phyloP scores from a whole-genome alignment of 169 alveolate species.

The Plasmodium gonderi region DNA sequence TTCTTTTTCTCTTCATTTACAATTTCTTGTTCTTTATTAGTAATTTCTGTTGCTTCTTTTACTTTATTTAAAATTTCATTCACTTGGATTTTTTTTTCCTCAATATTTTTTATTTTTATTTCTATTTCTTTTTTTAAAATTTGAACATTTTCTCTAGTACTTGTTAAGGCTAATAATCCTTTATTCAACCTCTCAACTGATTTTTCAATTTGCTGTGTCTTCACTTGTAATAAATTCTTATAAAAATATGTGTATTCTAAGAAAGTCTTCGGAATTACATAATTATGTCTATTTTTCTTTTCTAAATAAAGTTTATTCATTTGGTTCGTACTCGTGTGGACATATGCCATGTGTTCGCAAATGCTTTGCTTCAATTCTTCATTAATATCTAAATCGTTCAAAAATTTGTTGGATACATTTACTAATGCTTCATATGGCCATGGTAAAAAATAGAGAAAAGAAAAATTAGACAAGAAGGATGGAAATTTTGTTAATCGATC shows the following conservation, averaged over 20 bases:
- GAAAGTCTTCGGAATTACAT: constrained; percentile 97
- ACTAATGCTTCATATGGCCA: constrained; percentile 98
- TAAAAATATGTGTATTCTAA: constrained; percentile 95
- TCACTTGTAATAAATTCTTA: constrained; percentile 89
- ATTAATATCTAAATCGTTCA: constrained; percentile 88
- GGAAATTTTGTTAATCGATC: constrained; percentile 69
- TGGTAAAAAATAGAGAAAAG: constrained; percentile 96
- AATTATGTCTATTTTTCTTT: constrained; percentile 94
- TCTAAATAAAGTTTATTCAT: constrained; percentile 91
- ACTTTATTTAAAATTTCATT: constrained; percentile 84
- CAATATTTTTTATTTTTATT: constrained; percentile 46
- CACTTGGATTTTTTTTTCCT: constrained; percentile 69
- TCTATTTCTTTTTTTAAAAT: constrained; percentile 61
- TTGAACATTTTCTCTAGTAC: constrained; percentile 63
- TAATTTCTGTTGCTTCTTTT: constrained; percentile 93
- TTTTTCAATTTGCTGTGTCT: constrained; percentile 87
- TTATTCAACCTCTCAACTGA: constrained; percentile 74
- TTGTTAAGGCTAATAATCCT: constrained; percentile 54
- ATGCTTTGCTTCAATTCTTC: constrained; percentile 88
- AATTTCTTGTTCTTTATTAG: constrained; percentile 93
- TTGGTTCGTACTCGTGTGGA: constrained; percentile 93
- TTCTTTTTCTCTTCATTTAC: constrained; percentile 92
- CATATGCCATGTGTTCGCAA: constrained; percentile 95
- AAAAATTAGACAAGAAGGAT: constrained; percentile 83
- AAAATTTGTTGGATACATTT: constrained; percentile 92